These are phyloP conservation scores for Stephania cephalantha DNA, from an alignment of 164 flowering plant species.

Conservation along the genomic window DNA sequence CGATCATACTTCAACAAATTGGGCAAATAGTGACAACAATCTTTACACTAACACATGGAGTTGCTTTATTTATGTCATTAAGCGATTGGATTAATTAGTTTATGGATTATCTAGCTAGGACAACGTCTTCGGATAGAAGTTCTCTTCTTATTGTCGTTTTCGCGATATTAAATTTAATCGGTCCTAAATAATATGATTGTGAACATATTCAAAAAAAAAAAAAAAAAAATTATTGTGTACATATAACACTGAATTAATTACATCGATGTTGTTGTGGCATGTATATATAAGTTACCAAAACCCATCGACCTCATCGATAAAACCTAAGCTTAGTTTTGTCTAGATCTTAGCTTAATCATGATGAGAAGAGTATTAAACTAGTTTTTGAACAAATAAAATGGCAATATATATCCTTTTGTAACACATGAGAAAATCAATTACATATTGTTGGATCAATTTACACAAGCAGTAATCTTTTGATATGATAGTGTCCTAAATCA, in stretches of 20 bases:
- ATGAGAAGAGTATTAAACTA: neutral
- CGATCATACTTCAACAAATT: too few species aligned
- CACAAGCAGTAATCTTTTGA: too few species aligned
- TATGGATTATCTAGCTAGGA: constrained; percentile 5
- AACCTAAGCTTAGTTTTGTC: constrained; percentile 10
- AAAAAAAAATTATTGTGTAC: too few species aligned
- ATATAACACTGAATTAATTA: neutral
- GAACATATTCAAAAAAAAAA: neutral
- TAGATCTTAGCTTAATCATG: constrained; percentile 1
- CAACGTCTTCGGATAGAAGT: neutral
- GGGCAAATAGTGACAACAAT: too few species aligned
- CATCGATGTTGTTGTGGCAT: neutral
- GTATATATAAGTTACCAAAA: constrained; percentile 3
- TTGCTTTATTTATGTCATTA: constrained; percentile 11
- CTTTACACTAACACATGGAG: neutral
- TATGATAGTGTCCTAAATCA: too few species aligned
- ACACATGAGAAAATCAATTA: too few species aligned
- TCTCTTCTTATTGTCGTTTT: constrained; percentile 11
- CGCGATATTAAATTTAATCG: neutral
- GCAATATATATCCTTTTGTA: too few species aligned
- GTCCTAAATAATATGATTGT: neutral
- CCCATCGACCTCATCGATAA: constrained; percentile 16
- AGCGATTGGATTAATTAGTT: neutral
- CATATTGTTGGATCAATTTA: too few species aligned
- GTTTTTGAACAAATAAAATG: neutral